Conservation (phyloP, 345 rosid species). For the Dimocarpus longan region DNA sequence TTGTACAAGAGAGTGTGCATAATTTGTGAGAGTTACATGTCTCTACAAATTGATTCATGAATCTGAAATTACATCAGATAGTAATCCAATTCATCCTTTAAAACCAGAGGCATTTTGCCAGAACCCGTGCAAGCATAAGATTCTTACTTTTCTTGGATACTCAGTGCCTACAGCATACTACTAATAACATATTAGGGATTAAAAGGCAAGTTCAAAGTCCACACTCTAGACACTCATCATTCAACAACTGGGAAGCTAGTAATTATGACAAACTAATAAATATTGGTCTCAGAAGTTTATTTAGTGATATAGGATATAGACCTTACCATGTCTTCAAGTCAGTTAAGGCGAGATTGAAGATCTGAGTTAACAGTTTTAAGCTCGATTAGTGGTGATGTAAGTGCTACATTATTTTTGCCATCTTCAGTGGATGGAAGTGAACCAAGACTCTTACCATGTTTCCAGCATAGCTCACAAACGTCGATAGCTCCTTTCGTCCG, state of each 20-base stretch:
- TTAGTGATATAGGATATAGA: constrained; percentile 38
- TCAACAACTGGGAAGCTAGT: neutral
- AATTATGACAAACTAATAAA: too few species aligned
- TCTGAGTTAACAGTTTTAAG: constrained; percentile 26
- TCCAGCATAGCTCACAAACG: constrained; percentile 84
- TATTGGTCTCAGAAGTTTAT: neutral
- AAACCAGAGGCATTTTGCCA: constrained; percentile 91
- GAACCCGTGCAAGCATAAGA: constrained; percentile 94
- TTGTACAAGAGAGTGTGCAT: too few species aligned
- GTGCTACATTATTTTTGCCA: constrained; percentile 16
- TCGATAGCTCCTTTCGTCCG: constrained; percentile 61
- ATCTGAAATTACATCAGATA: too few species aligned
- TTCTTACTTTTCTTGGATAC: constrained; percentile 63
- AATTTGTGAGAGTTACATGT: too few species aligned
- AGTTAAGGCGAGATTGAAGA: constrained; percentile 28
- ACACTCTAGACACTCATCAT: neutral
- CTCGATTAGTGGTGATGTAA: constrained; percentile 15
- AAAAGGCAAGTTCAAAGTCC: neutral
- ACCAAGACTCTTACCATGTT: constrained; percentile 47
- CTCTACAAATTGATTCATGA: too few species aligned
- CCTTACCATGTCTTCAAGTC: constrained; percentile 57
- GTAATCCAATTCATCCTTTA: constrained; percentile 92
- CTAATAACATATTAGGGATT: constrained; percentile 10
- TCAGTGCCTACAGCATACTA: constrained; percentile 34
- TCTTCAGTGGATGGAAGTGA: constrained; percentile 26